These are phyloP conservation scores for Phlebiopsis flavidoalba DNA, from an alignment of 768 basidiomycete species.

Conservation along the genomic window DNA sequence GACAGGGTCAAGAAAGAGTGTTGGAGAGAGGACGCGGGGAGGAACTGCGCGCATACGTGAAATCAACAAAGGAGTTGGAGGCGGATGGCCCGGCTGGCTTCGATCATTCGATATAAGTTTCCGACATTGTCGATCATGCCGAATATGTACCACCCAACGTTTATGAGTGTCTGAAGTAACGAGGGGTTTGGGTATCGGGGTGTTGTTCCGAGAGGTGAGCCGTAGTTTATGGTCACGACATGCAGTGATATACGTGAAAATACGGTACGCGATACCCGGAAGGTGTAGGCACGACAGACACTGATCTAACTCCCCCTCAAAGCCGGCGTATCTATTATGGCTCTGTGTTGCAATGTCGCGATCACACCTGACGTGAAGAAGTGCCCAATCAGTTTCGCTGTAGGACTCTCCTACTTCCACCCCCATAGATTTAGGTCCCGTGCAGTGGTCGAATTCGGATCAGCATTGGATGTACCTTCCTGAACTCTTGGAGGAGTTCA, in stretches of 20 bases:
- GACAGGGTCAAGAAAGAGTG: conserved; percentile 81
- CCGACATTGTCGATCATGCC: conserved; percentile 91
- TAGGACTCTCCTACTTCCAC: conserved; percentile 72
- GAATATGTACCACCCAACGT: conserved; percentile 95
- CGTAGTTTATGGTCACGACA: background rate
- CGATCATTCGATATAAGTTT: conserved; percentile 71
- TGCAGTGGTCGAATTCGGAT: conserved; percentile 93
- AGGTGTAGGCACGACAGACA: conserved; percentile 96
- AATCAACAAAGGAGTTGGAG: conserved; percentile 55
- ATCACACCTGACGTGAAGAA: conserved; percentile 70
- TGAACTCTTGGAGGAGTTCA: conserved; percentile 84
- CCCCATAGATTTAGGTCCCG: conserved; percentile 81
- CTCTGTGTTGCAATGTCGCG: conserved; percentile 93
- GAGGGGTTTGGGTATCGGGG: conserved; percentile 94
- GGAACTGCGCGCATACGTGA: conserved; percentile 62
- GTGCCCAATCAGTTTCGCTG: conserved; percentile 89
- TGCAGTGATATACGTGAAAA: background rate
- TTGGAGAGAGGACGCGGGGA: conserved; percentile 78
- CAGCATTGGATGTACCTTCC: conserved; percentile 81
- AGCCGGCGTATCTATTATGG: conserved; percentile 96
- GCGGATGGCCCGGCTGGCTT: conserved; percentile 56
- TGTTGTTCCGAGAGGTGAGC: conserved; percentile 93
- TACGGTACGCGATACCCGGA: background rate
- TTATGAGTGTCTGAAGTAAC: conserved; percentile 76
- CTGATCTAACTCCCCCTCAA: conserved; percentile 92